Conservation (phyloP, 495 filamentous ascomycete species). For the Terfezia claveryi region DNA sequence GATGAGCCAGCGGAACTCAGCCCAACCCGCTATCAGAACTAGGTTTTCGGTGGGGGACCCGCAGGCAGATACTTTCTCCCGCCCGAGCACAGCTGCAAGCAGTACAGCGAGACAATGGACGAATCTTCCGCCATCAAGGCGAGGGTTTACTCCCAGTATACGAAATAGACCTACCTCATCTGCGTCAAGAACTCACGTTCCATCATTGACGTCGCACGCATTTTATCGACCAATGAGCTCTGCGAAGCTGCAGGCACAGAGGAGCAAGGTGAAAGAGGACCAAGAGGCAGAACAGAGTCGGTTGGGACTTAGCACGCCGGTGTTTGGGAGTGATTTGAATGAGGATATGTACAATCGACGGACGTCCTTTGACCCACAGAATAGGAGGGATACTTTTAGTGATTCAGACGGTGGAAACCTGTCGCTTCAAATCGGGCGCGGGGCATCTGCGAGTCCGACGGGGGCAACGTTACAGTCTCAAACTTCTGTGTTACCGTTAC, state of each 20-base stretch:
- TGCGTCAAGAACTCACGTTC: slow-evolving; percentile 66
- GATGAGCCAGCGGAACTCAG: not conserved
- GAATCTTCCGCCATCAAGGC: slow-evolving; percentile 25
- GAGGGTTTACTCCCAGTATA: slow-evolving; percentile 24
- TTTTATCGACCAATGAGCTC: slow-evolving; percentile 97
- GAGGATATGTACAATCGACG: slow-evolving; percentile 4
- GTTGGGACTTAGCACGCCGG: slow-evolving; percentile 6
- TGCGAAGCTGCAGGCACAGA: slow-evolving; percentile 77
- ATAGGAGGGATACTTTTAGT: slow-evolving; percentile 7
- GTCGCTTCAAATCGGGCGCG: slow-evolving; percentile 49
- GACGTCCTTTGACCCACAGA: slow-evolving; percentile 1
- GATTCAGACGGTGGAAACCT: slow-evolving; percentile 24
- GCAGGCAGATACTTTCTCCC: slow-evolving; percentile 9
- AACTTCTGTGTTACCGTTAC: not conserved
- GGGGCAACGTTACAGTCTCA: not conserved
- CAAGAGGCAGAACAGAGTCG: slow-evolving; percentile 18
- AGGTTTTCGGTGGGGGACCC: slow-evolving; percentile 4
- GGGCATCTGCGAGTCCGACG: slow-evolving; percentile 1
- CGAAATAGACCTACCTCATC: slow-evolving; percentile 36
- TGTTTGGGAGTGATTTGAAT: not conserved
- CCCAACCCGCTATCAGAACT: slow-evolving; percentile 1
- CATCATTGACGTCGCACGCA: slow-evolving; percentile 64
- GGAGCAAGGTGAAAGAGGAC: slow-evolving; percentile 30
- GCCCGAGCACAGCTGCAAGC: slow-evolving; percentile 19
- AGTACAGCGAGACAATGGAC: slow-evolving; percentile 21